A percentile compares a stretch with the other conserved stretches of the same genome.
Evolutionary conservation across 1,139 yeast species (phyloP).

Genomic region (Geotrichum reessii): DNA sequence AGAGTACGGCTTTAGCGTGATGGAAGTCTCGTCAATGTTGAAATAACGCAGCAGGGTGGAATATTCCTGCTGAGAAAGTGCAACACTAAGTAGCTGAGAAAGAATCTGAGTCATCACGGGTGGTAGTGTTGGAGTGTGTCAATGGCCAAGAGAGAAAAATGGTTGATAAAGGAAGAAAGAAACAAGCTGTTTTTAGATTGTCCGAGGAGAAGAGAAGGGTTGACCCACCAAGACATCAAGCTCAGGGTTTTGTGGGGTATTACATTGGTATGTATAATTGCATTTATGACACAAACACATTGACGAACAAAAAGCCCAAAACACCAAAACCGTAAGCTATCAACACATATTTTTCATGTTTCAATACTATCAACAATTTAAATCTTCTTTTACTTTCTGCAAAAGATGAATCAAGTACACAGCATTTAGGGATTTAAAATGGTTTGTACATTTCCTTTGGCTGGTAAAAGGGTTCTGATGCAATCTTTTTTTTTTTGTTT

Average conservation of each 20-base stretch:
- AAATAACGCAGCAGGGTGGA: neutral
- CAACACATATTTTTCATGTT: no score
- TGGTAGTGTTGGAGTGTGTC: neutral
- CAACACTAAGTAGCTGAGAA: neutral
- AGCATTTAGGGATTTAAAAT: no score
- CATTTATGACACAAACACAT: no score
- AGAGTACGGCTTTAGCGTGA: neutral
- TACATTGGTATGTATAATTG: no score
- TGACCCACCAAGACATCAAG: no score
- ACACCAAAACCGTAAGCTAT: no score
- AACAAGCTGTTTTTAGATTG: neutral
- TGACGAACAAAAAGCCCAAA: no score
- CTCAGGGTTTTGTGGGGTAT: no score
- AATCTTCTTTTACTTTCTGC: no score
- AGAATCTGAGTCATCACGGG: neutral
- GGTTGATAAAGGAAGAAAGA: neutral
- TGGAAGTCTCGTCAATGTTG: neutral
- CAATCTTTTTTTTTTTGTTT: neutral
- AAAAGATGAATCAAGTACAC: no score
- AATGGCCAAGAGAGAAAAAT: neutral
- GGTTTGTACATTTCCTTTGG: neutral
- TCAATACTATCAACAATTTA: no score
- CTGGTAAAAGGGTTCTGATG: neutral
- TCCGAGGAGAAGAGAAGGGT: no score
- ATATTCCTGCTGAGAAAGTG: neutral